Evolutionary conservation across 768 basidiomycete species (phyloP).

Genomic region (Pleurotus salmoneostramineus): DNA sequence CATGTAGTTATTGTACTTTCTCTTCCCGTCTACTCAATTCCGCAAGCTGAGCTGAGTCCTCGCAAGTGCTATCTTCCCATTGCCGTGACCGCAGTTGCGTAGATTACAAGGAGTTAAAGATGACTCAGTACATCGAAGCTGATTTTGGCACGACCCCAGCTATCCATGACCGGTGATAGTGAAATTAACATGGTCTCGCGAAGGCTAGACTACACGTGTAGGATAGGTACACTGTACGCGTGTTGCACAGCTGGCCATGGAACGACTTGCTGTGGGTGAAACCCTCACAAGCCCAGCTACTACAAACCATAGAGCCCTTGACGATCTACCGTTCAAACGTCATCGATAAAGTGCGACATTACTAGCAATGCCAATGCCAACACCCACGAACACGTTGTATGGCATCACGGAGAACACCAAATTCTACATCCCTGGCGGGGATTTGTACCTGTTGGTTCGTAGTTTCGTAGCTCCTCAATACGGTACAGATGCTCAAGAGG

Average conservation of each 20-base stretch:
- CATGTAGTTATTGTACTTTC: too few species aligned
- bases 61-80: too few species aligned
- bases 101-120: too few species aligned
- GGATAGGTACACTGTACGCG: not conserved
- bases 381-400: not conserved
- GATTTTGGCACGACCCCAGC: not conserved
- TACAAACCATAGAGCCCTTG: too few species aligned
- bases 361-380: not conserved
- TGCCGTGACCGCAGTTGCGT: too few species aligned
- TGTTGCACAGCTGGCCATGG: not conserved
- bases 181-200: not conserved
- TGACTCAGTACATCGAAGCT: not conserved
- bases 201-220: not conserved
- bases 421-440: conserved; percentile 3
- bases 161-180: not conserved
- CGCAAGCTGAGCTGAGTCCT: too few species aligned
- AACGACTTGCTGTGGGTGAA: not conserved
- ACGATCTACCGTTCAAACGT: not conserved
- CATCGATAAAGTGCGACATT: not conserved
- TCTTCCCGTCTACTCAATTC: too few species aligned
- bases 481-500: too few species aligned
- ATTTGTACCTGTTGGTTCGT: conserved; percentile 9
- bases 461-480: not conserved
- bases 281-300: not conserved
- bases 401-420: not conserved